phyloP scores from a whole-genome alignment of 805 yeast genomes.

The Suhomyces faveliae region DNA sequence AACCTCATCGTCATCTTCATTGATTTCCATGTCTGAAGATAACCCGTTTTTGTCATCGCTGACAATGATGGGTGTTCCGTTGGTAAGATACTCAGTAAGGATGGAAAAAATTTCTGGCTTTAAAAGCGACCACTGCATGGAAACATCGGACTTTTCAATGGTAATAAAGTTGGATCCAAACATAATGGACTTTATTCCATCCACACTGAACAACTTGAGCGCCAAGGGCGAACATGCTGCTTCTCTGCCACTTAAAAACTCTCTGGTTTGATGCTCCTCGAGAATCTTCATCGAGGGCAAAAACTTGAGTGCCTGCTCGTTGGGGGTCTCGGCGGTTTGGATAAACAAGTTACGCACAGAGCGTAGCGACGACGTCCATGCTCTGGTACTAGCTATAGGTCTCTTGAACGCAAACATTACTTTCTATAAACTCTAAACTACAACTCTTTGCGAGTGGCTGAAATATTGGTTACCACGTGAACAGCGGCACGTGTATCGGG shows the following conservation, averaged over 20 bases:
- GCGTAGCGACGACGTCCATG: neutral
- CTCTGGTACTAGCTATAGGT: neutral
- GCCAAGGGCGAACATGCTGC: constrained; percentile 77
- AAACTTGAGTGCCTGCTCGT: constrained; percentile 82
- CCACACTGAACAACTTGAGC: constrained; percentile 66
- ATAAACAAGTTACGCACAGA: constrained; percentile 49
- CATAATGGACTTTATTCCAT: constrained; percentile 74
- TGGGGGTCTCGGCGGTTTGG: constrained; percentile 84
- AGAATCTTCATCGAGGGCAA: constrained; percentile 71
- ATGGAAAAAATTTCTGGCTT: constrained; percentile 67
- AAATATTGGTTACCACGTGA: no score
- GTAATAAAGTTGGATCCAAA: constrained; percentile 85
- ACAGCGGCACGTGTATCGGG: neutral
- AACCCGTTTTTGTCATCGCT: constrained; percentile 17
- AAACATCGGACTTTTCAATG: constrained; percentile 57
- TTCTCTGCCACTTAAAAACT: constrained; percentile 72
- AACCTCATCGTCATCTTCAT: constrained; percentile 65
- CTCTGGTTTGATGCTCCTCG: constrained; percentile 58
- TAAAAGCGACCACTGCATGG: constrained; percentile 56
- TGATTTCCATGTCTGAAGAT: constrained; percentile 38
- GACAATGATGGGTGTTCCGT: constrained; percentile 56
- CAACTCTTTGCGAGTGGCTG: no score
- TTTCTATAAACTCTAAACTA: neutral
- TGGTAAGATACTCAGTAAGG: constrained; percentile 53
- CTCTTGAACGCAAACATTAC: constrained; percentile 1